Evolutionary conservation across 1,139 yeast genomes (phyloP).

Genomic region (Diutina pseudorugosa): DNA sequence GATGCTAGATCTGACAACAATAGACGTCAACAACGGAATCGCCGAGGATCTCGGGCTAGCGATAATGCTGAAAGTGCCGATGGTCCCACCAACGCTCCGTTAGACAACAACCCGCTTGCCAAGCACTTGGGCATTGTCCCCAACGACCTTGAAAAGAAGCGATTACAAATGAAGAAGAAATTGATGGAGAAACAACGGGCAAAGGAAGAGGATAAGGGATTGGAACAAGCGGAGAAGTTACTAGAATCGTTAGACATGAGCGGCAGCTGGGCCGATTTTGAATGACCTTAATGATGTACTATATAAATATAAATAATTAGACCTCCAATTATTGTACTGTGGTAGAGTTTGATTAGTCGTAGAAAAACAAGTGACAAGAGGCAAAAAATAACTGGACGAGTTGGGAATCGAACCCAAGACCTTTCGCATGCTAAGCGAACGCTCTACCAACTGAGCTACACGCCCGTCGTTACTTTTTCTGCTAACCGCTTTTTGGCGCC

Average conservation of each 20-base stretch:
- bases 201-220: neutral
- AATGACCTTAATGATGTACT: neutral
- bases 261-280: constrained; percentile 4
- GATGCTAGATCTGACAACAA: too few relatives aligned
- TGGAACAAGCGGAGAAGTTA: neutral
- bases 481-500: neutral
- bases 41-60: neutral
- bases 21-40: neutral
- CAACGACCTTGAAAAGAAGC: neutral
- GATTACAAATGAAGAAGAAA: neutral
- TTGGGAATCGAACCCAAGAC: neutral
- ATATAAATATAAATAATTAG: too few relatives aligned
- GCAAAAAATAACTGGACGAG: neutral
- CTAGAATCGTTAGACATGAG: constrained; percentile 1
- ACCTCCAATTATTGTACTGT: too few relatives aligned
- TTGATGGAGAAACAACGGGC: neutral
- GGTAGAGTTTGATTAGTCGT: too few relatives aligned
- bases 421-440: neutral
- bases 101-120: neutral
- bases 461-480: neutral
- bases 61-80: neutral
- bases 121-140: neutral
- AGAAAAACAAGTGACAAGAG: too few relatives aligned
- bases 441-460: neutral
- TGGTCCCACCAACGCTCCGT: neutral